Base-by-base conservation (phyloP, 768 basidiomycete genomes). In the Suillus variegatus region DNA sequence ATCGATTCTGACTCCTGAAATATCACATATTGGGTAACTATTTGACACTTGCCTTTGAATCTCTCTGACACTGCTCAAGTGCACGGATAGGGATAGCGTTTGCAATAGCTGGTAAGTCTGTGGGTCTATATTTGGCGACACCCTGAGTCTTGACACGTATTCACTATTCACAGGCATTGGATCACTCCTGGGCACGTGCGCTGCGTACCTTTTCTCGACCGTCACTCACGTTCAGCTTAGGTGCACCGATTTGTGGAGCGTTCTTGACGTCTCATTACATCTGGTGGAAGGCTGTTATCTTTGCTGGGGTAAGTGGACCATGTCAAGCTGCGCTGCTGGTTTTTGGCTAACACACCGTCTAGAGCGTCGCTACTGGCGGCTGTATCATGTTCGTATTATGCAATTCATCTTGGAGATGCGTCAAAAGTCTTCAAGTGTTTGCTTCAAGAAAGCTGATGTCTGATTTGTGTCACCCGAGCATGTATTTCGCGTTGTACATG, bases 251-350 rank as follows among this genome's bases (percentile, higher is more conserved):
- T 41, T 82, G 81, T 43, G 88, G 88, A 2, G 84, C 85, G 2
- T 76, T 89, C 25, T 76, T 89, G 10, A 81, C 85, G 0, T 58
- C 72, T 10, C 73, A 76, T 5, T 87, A 83, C 68, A 73, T 82
- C 4, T 89, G 88, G 88, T 87, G 84, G 83, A 79, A 82, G 14
- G 84, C 87, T 6, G 82, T 81, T 3, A 47, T 86, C 9, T 89
- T 87, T 69, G 77, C 82, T 32, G 86, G 83, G 58, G 76, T 78
- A 69, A 35, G 72, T 67, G 25, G 6, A 60, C 18, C 9, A 6
- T 41, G 18, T 7, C 14, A 5, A 41, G 18, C 14, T 41, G 22
- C 6, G 0, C 57, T 28, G 8, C 18, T 58, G 16, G 1, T 41
- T 18, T 28, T 41, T 41, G 40, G 40, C 57, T 60, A 12, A 60